phyloP scores from a whole-genome alignment of 352 stramenopile species.

The Phytophthora meadii region DNA sequence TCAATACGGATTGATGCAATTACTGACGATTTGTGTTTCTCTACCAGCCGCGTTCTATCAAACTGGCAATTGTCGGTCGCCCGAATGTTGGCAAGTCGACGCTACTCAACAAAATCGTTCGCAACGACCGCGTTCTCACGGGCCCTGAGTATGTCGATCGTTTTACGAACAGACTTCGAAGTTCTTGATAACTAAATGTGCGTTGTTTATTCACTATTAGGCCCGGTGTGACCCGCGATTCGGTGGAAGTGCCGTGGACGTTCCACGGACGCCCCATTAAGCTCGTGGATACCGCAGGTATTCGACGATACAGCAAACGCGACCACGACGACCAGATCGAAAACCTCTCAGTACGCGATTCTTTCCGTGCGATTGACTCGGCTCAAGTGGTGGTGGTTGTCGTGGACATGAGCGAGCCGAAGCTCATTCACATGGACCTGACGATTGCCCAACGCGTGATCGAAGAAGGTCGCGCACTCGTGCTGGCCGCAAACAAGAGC shows the following conservation, averaged over 20 bases:
- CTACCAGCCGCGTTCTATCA: conserved; percentile 64
- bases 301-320: conserved; percentile 86
- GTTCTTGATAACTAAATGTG: not conserved
- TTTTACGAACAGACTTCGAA: not conserved
- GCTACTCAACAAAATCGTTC: conserved; percentile 83
- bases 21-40: conserved; percentile 11
- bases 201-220: conserved; percentile 27
- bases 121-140: conserved; percentile 81
- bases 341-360: conserved; percentile 83
- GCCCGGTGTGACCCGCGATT: conserved; percentile 83
- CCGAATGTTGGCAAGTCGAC: conserved; percentile 87
- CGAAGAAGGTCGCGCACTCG: conserved; percentile 76
- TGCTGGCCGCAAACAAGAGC: conserved; percentile 84
- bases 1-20: not conserved
- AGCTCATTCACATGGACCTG: conserved; percentile 88
- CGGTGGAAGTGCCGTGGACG: conserved; percentile 81
- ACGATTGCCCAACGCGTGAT: conserved; percentile 86
- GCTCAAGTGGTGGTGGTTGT: conserved; percentile 85
- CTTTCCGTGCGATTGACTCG: conserved; percentile 82
- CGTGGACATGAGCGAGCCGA: conserved; percentile 82
- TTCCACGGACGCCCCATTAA: conserved; percentile 79
- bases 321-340: conserved; percentile 87
- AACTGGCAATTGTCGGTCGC: conserved; percentile 80
- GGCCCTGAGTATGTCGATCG: conserved; percentile 70
- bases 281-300: conserved; percentile 84